These are phyloP conservation scores for Acacia concinna DNA, from an alignment of 331 rosid species.

Conservation along the genomic window DNA sequence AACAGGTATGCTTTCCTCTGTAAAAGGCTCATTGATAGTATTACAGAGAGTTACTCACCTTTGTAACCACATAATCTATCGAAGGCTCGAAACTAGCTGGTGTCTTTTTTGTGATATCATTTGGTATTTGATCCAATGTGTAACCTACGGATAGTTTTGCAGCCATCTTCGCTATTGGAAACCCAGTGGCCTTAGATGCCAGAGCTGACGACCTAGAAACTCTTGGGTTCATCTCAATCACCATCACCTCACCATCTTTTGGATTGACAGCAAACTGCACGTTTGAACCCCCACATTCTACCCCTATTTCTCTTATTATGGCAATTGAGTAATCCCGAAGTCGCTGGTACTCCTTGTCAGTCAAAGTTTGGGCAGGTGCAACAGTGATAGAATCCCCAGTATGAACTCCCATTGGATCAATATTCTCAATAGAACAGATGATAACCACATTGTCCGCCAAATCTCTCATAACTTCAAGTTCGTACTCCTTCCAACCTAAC, in stretches of 20 bases:
- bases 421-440: constrained; percentile 95
- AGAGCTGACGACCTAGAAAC: constrained; percentile 92
- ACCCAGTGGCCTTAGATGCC: constrained; percentile 96
- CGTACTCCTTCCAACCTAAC: constrained; percentile 98
- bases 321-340: constrained; percentile 89
- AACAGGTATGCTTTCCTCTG: constrained; percentile 1
- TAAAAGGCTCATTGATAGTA: neutral
- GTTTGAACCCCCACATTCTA: constrained; percentile 94
- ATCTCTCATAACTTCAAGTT: constrained; percentile 97
- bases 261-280: constrained; percentile 98
- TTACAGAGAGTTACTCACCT: constrained; percentile 44
- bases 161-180: constrained; percentile 96
- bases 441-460: constrained; percentile 96
- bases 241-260: constrained; percentile 83
- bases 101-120: constrained; percentile 91
- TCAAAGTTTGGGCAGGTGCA: constrained; percentile 93
- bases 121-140: constrained; percentile 84
- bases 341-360: constrained; percentile 95
- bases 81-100: constrained; percentile 99
- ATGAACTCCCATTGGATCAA: constrained; percentile 98
- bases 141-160: constrained; percentile 90
- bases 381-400: constrained; percentile 97
- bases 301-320: constrained; percentile 94
- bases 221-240: constrained; percentile 96
- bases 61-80: constrained; percentile 95